phyloP scores from a whole-genome alignment of 73 alveolate species.

The Uronychia binucleata region DNA sequence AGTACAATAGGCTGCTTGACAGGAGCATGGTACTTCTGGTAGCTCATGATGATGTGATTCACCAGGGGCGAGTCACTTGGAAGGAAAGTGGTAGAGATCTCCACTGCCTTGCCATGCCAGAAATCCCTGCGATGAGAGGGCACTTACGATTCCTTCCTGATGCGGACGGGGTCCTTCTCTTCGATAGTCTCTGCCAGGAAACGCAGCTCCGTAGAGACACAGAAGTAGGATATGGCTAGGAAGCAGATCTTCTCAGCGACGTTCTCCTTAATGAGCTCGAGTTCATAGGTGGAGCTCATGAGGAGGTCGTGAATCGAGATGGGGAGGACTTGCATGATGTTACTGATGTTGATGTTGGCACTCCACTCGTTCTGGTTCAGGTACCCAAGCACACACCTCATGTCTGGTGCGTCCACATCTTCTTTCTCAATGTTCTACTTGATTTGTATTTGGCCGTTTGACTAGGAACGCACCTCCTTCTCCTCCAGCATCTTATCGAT shows the following conservation, averaged over 20 bases:
- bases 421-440: background rate
- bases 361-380: constrained; percentile 44
- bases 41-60: constrained; percentile 33
- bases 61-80: constrained; percentile 58
- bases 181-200: constrained; percentile 38
- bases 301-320: constrained; percentile 42
- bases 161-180: constrained; percentile 1
- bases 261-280: constrained; percentile 37
- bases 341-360: constrained; percentile 27
- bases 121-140: constrained; percentile 8
- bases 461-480: background rate
- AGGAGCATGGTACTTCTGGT: constrained; percentile 51
- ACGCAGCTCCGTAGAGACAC: constrained; percentile 47
- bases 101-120: constrained; percentile 59
- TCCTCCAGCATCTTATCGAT: background rate
- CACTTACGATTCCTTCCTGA: background rate
- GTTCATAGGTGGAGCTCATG: constrained; percentile 3
- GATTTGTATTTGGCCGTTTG: background rate
- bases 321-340: constrained; percentile 49
- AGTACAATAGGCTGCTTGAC: constrained; percentile 1
- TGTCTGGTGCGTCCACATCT: background rate
- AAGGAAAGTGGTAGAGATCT: constrained; percentile 28
- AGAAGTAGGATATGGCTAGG: constrained; percentile 48
- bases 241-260: constrained; percentile 42
- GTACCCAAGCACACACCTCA: constrained; percentile 43